Percentiles rank a stretch among this genome's conserved stretches.
phyloP scores from a whole-genome alignment of 2,329 filamentous ascomycete species.

The Hortaea werneckii region DNA sequence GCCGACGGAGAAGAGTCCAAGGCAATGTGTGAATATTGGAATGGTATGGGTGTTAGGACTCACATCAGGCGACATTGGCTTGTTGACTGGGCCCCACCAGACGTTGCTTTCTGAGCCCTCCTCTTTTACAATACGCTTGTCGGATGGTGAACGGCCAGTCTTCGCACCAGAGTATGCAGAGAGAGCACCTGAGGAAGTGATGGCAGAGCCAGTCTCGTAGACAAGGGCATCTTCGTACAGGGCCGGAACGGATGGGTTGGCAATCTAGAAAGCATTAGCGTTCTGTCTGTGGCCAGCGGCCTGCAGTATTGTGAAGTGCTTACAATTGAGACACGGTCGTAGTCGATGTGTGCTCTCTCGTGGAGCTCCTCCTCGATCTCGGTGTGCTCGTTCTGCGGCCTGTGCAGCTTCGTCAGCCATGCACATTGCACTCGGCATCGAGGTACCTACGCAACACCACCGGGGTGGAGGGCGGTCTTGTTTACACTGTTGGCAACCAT shows the following conservation, averaged over 20 bases:
- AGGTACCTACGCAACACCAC: conserved; percentile 71
- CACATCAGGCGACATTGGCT: conserved; percentile 96
- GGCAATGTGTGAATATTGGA: too few species aligned
- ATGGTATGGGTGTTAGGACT: conserved; percentile 30
- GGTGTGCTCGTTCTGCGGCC: conserved; percentile 79
- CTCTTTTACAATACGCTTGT: conserved; percentile 97
- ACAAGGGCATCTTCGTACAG: conserved; percentile 98
- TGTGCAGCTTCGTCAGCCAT: conserved; percentile 26
- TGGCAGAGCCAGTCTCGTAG: conserved; percentile 79
- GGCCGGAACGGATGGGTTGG: conserved; percentile 88
- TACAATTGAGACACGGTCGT: conserved; percentile 96
- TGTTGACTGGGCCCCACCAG: conserved; percentile 99
- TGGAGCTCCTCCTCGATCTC: conserved; percentile 97
- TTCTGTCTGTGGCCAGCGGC: not conserved
- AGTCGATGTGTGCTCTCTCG: conserved; percentile 97
- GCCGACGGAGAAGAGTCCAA: not conserved
- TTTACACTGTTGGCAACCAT: conserved; percentile 55
- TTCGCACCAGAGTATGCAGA: conserved; percentile 97
- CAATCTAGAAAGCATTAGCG: conserved; percentile 39
- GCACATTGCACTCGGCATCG: conserved; percentile 3
- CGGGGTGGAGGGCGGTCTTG: conserved; percentile 84
- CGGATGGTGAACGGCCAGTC: conserved; percentile 89
- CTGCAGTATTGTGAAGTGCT: conserved; percentile 26
- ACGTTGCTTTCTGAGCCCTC: conserved; percentile 78
- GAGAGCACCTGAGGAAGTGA: conserved; percentile 73